Evolutionary conservation across 2,329 filamentous ascomycete species (phyloP).

Genomic region (Aspergillus tamarii): DNA sequence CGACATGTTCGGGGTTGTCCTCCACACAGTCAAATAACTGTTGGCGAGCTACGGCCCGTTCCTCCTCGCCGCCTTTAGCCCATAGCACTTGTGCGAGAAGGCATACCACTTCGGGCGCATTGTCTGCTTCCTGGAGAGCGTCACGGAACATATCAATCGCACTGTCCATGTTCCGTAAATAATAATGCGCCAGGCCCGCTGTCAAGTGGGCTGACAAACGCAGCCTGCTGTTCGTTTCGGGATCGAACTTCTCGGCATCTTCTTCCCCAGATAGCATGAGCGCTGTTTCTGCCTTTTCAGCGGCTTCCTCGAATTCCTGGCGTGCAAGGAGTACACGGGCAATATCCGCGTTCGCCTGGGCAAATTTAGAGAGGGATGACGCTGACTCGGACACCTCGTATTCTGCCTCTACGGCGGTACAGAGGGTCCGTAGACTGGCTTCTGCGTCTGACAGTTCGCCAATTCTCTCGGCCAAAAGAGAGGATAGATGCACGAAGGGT

Average conservation of each 20-base stretch:
- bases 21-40: slow-evolving; percentile 82
- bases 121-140: slow-evolving; percentile 74
- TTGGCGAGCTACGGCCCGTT: slow-evolving; percentile 74
- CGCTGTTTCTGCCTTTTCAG: slow-evolving; percentile 79
- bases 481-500: slow-evolving; percentile 74
- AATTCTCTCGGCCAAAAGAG: slow-evolving; percentile 80
- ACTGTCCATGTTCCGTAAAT: slow-evolving; percentile 64
- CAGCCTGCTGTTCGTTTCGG: slow-evolving; percentile 68
- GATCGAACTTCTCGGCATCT: slow-evolving; percentile 63
- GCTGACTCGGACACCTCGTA: slow-evolving; percentile 84
- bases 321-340: slow-evolving; percentile 79
- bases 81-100: slow-evolving; percentile 89
- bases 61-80: slow-evolving; percentile 78
- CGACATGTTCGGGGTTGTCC: slow-evolving; percentile 72
- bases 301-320: slow-evolving; percentile 66
- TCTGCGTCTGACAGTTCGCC: slow-evolving; percentile 69
- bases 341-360: slow-evolving; percentile 82
- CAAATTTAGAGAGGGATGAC: slow-evolving; percentile 73
- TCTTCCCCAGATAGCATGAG: slow-evolving; percentile 77
- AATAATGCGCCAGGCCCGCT: slow-evolving; percentile 80
- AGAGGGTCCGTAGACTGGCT: slow-evolving; percentile 66
- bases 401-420: slow-evolving; percentile 71
- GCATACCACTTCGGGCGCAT: slow-evolving; percentile 81
- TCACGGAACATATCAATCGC: slow-evolving; percentile 79
- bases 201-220: slow-evolving; percentile 85